Percentiles rank a stretch among this genome's conserved stretches.
Conservation (phyloP, 108 stramenopile species). For the Pelagomonas calceolata region DNA sequence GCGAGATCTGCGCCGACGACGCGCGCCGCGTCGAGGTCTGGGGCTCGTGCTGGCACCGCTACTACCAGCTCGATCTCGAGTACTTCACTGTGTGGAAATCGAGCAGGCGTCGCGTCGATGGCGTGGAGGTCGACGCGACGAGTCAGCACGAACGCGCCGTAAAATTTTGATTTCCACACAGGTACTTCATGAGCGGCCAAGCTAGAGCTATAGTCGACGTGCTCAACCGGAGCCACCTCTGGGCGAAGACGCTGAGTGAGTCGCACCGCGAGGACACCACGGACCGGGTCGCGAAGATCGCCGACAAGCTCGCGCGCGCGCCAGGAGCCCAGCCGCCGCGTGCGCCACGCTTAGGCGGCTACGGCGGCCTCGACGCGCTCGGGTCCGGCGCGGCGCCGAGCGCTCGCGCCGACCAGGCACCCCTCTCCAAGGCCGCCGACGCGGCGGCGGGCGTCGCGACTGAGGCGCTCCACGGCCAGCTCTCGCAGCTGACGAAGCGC, state of each 20-base stretch:
- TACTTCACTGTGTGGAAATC: no score
- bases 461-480: slow-evolving; percentile 35
- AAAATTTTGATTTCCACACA: no score
- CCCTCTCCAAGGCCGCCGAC: slow-evolving; percentile 4
- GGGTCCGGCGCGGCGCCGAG: slow-evolving; percentile 14
- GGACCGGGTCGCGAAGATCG: slow-evolving; percentile 19
- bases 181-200: slow-evolving; percentile 65
- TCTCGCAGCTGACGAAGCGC: slow-evolving; percentile 29
- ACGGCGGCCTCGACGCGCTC: slow-evolving; percentile 2
- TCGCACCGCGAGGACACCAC: slow-evolving; percentile 26
- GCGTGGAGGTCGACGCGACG: no score
- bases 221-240: slow-evolving; percentile 35
- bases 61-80: slow-evolving; percentile 73
- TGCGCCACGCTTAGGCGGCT: not conserved
- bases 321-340: slow-evolving; percentile 5
- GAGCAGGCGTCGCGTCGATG: no score
- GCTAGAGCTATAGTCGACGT: slow-evolving; percentile 21
- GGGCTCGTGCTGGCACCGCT: slow-evolving; percentile 91
- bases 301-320: slow-evolving; percentile 16
- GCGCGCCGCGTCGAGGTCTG: slow-evolving; percentile 64
- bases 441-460: slow-evolving; percentile 15
- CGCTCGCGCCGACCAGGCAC: slow-evolving; percentile 13
- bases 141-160: no score
- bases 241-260: slow-evolving; percentile 29
- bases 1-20: slow-evolving; percentile 56